Evolutionary conservation across 306 rosid genomes (phyloP).

Genomic region (Rubus parviflorus): DNA sequence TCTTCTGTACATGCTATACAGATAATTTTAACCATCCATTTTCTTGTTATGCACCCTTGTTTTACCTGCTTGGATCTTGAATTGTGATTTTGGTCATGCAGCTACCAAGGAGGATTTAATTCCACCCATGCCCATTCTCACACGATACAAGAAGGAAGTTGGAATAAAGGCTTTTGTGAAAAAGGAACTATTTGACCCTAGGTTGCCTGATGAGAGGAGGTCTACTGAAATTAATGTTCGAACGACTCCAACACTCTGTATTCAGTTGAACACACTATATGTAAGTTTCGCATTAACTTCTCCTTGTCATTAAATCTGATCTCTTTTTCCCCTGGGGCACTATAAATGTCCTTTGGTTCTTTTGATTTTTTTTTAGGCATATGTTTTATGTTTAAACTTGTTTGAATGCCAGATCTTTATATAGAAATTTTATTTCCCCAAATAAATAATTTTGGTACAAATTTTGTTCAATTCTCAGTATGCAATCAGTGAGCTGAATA

Average conservation of each 20-base stretch:
- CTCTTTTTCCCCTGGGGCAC: neutral
- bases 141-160: conserved; percentile 82
- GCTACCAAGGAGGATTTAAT: conserved; percentile 88
- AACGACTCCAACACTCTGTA: conserved; percentile 80
- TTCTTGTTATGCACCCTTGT: neutral
- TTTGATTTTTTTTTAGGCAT: neutral
- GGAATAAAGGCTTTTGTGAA: conserved; percentile 98
- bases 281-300: conserved; percentile 57
- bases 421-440: neutral
- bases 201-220: conserved; percentile 76
- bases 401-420: neutral
- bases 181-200: conserved; percentile 90
- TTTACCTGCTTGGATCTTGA: conserved; percentile 10
- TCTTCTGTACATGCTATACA: conserved; percentile 19
- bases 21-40: neutral
- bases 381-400: neutral
- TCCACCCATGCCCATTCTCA: conserved; percentile 92
- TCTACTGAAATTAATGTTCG: conserved; percentile 69
- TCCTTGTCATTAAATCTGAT: conserved; percentile 10
- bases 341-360: neutral
- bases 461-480: conserved; percentile 58
- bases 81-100: conserved; percentile 41
- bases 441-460: conserved; percentile 19
- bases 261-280: conserved; percentile 85
- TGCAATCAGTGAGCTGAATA: conserved; percentile 80